Conservation (phyloP, 2,329 filamentous ascomycete genomes). For the Ophiostoma sp. region DNA sequence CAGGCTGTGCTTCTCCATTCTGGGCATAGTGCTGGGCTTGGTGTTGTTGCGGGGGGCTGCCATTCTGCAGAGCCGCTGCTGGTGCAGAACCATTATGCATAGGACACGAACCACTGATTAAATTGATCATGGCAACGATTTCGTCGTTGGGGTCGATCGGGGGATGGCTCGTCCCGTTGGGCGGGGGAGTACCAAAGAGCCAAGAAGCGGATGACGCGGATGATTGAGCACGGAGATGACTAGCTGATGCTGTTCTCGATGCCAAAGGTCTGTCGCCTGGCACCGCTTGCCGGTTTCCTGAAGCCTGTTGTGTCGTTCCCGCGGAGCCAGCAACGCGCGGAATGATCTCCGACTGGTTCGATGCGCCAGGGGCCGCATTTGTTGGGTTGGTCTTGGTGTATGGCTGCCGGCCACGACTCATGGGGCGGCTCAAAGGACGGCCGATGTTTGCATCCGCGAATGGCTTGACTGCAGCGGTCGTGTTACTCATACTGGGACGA, state of each 20-base stretch:
- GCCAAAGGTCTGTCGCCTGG: not conserved
- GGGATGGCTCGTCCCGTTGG: not conserved
- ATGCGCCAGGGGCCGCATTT: not conserved
- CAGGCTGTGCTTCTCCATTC: not conserved
- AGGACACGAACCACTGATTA: slow-evolving; percentile 12
- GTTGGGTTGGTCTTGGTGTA: slow-evolving; percentile 10
- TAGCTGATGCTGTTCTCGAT: not conserved
- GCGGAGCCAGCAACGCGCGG: not conserved
- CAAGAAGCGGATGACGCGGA: not conserved
- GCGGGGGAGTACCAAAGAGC: slow-evolving; percentile 9
- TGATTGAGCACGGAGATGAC: not conserved
- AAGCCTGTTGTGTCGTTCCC: not conserved
- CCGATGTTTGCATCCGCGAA: not conserved
- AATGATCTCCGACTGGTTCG: not conserved
- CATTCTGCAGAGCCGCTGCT: not conserved
- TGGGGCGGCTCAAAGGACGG: too few species aligned
- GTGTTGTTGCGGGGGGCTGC: not conserved
- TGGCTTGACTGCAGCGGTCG: not conserved
- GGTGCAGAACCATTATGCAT: slow-evolving; percentile 12
- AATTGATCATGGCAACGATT: slow-evolving; percentile 24
- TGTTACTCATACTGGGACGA: not conserved
- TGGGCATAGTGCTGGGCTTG: too few species aligned
- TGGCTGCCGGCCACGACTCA: slow-evolving; percentile 25
- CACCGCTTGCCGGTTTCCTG: not conserved
- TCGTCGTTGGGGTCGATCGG: slow-evolving; percentile 20